Base-by-base conservation (phyloP, 352 stramenopile species). In the Pythium scleroteichum region DNA sequence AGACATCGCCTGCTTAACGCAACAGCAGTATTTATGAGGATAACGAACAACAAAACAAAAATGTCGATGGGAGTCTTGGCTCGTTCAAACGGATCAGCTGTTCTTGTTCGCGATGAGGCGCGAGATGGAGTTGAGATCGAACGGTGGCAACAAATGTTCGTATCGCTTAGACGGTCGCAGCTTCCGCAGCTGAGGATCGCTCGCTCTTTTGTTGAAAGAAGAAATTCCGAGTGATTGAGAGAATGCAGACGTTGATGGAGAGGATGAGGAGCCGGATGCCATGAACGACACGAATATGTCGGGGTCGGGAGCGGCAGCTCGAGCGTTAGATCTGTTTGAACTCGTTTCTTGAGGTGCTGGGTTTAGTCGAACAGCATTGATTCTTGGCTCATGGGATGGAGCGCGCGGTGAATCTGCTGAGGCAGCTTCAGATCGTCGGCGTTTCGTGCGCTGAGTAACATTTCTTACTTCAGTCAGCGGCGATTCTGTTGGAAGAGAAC, bases 81-180 rank as follows among this genome's bases (percentile, higher is more conserved):
- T 35, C 29, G 29, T 35, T 10, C 41, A 48, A 35, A 38, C 27
- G 2, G 5, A 39, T 52, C 22, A 64, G 0, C 52, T 47, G 32
- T 60, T 48, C 32, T 66, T 70, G 27, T 58, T 14, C 4, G 19
- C 7, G 32, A 70, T 65, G 13, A 51, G 26, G 19, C 32, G 48
- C 35, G 19, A 39, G 17, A 70, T 53, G 27, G 41, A 27, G 10
- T 53, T 57, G 13, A 62, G 22, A 17, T 62, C 45, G 47, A 70
- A 66, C 14, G 63, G 50, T 12, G 63, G 63, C 2, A 70, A 51
- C 45, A 70, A 66, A 35, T 70, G 63, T 49, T 62, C 23, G 32
- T 62, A 70, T 16, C 46, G 41, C 32, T 66, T 69, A 0, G 62
- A 49, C 32, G 62, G 63, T 8, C 44, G 51, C 33, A 48, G 20